Percentiles rank a stretch among this genome's conserved stretches.
phyloP scores from a whole-genome alignment of 495 filamentous ascomycete genomes.

The Oleoguttula mirabilis region DNA sequence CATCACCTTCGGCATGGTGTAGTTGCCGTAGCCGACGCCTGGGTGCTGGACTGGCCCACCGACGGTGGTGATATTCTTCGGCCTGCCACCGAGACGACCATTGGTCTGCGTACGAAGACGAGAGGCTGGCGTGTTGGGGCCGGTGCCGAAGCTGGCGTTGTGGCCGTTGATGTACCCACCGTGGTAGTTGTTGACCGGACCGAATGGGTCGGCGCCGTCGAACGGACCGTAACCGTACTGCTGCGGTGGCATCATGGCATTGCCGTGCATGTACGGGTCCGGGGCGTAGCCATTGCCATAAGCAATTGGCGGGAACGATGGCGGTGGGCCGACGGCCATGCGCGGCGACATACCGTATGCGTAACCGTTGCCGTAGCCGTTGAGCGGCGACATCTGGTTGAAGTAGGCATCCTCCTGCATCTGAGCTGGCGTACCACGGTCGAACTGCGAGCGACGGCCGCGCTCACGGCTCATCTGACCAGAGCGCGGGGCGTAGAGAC shows the following conservation, averaged over 20 bases:
- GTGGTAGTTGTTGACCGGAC: neutral
- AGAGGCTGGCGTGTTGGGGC: constrained; percentile 3
- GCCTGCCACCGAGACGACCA: constrained; percentile 2
- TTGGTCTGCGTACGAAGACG: constrained; percentile 1
- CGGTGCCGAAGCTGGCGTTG: neutral
- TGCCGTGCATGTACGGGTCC: neutral
- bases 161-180: neutral
- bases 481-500: constrained; percentile 30
- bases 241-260: neutral
- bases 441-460: constrained; percentile 62
- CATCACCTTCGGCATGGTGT: too few species aligned
- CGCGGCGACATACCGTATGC: neutral
- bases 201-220: too few species aligned
- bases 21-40: neutral
- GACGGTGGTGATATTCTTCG: neutral
- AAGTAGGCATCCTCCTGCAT: constrained; percentile 9
- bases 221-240: neutral
- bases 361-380: neutral
- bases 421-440: constrained; percentile 48
- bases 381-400: neutral
- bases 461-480: constrained; percentile 27
- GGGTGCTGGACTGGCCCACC: constrained; percentile 2
- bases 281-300: constrained; percentile 1
- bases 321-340: neutral
- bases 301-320: neutral